phyloP scores from a whole-genome alignment of 371 early-diverging fungal genomes.

The Mortierella sp. region DNA sequence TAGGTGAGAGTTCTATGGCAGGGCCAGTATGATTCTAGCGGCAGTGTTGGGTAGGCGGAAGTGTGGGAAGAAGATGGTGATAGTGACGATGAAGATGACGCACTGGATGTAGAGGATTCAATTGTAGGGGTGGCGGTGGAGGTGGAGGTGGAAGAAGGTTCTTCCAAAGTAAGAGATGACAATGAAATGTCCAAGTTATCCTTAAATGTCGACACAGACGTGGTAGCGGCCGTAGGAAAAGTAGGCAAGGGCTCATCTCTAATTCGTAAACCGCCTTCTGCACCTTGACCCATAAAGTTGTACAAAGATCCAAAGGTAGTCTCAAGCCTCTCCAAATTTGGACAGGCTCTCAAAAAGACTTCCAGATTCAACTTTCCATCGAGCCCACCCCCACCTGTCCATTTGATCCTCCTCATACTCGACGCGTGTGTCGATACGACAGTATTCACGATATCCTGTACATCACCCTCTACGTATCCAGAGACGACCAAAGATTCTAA shows the following conservation, averaged over 20 bases:
- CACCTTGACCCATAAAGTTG: not conserved
- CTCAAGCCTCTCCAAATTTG: not conserved
- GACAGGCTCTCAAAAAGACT: not conserved
- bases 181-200: not conserved
- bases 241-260: conserved; percentile 1
- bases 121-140: not conserved
- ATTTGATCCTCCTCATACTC: conserved; percentile 3
- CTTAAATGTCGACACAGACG: not conserved
- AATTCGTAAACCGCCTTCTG: not conserved
- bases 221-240: not conserved
- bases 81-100: not conserved
- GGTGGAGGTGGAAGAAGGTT: not conserved
- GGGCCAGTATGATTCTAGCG: not conserved
- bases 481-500: conserved; percentile 1
- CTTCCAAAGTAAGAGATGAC: not conserved
- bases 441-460: not conserved
- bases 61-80: not conserved
- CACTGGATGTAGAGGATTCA: not conserved
- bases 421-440: not conserved
- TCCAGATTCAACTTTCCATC: conserved; percentile 1
- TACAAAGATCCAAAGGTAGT: not conserved
- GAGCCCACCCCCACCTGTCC: conserved; percentile 8
- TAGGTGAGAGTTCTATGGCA: conserved; percentile 2
- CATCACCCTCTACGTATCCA: not conserved
- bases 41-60: not conserved